These are phyloP conservation scores for Trapa incisa DNA, from an alignment of 345 rosid species.

Conservation along the genomic window DNA sequence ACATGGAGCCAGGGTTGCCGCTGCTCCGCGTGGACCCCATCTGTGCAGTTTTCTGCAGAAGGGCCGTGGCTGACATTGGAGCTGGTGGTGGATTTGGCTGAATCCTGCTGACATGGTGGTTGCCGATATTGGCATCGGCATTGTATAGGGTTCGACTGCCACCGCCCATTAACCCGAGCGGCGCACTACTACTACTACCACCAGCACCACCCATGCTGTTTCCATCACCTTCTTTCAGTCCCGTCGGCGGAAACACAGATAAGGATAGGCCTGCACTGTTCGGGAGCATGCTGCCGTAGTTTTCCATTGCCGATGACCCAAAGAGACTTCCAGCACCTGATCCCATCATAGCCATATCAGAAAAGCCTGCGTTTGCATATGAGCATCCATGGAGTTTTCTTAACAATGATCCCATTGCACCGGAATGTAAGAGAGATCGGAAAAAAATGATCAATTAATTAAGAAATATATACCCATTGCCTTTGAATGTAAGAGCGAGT, in stretches of 20 bases:
- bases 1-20: not conserved
- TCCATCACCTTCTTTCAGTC: not conserved
- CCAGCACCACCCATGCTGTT: not conserved
- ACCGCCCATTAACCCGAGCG: not conserved
- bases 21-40: conserved; percentile 9
- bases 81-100: conserved; percentile 12
- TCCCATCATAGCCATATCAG: conserved; percentile 52
- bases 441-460: too few species aligned
- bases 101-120: conserved; percentile 18
- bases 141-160: not conserved
- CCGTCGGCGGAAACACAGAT: not conserved
- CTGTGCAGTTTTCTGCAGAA: conserved; percentile 12
- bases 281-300: conserved; percentile 22
- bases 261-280: not conserved
- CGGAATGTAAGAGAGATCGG: too few species aligned
- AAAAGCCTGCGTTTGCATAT: conserved; percentile 1
- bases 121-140: conserved; percentile 15
- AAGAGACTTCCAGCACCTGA: conserved; percentile 26
- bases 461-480: not conserved
- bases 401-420: not conserved
- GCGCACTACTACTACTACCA: not conserved
- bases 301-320: conserved; percentile 35
- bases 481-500: not conserved
- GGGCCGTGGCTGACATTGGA: conserved; percentile 8
- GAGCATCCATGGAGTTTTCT: not conserved